Evolutionary conservation across 108 stramenopile genomes (phyloP).

Genomic region (Cyclotella baltica): DNA sequence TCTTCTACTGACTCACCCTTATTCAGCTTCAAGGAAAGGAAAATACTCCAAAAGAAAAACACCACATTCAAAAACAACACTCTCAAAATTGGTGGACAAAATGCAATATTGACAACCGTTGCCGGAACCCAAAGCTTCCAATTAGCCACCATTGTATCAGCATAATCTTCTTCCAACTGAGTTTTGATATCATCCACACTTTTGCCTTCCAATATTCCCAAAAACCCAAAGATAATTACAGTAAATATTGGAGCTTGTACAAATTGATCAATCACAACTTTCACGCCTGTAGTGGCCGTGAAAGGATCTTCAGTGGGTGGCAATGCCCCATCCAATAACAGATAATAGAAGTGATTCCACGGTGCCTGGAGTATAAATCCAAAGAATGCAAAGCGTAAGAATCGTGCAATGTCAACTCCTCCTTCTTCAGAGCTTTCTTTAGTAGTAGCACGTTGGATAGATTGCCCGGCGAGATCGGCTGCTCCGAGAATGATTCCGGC

Average conservation of each 20-base stretch:
- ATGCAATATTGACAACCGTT: conserved; percentile 90
- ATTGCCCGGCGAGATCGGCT: conserved; percentile 86
- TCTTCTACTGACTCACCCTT: conserved; percentile 51
- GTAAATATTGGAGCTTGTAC: conserved; percentile 96
- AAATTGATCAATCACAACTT: conserved; percentile 93
- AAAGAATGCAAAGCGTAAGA: conserved; percentile 85
- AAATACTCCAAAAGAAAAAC: conserved; percentile 95
- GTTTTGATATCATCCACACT: conserved; percentile 59
- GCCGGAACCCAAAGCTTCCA: conserved; percentile 93
- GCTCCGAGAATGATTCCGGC: conserved; percentile 89
- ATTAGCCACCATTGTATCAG: conserved; percentile 90
- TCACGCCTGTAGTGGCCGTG: conserved; percentile 82
- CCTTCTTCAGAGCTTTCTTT: not conserved
- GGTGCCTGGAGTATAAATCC: conserved; percentile 93
- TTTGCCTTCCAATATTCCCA: conserved; percentile 90
- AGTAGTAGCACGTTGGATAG: conserved; percentile 53
- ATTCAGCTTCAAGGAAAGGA: conserved; percentile 87
- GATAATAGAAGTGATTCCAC: conserved; percentile 93
- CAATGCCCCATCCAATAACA: conserved; percentile 82
- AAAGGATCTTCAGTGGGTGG: conserved; percentile 92
- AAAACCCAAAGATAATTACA: conserved; percentile 86
- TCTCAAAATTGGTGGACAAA: conserved; percentile 86
- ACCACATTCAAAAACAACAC: conserved; percentile 92
- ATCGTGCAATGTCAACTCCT: conserved; percentile 68
- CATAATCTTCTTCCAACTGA: conserved; percentile 86